These are phyloP conservation scores for Pseudogymnoascus sp. DNA, from an alignment of 2,329 filamentous ascomycete species.

Conservation along the genomic window DNA sequence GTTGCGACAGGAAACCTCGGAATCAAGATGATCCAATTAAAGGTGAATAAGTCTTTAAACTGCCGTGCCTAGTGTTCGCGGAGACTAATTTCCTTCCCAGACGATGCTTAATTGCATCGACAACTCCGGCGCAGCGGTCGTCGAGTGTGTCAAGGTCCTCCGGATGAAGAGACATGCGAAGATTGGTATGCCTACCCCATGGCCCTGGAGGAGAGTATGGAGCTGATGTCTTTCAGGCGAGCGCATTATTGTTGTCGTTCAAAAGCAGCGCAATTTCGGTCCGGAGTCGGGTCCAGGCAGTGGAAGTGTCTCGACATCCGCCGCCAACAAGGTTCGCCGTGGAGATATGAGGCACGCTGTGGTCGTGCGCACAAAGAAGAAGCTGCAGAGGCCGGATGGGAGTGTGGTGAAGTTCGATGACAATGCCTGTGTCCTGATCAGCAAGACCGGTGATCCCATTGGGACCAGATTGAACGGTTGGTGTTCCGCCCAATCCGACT, in stretches of 20 bases:
- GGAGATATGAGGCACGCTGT: slow-evolving; percentile 96
- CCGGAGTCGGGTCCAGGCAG: slow-evolving; percentile 59
- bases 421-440: slow-evolving; percentile 95
- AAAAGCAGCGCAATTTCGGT: slow-evolving; percentile 80
- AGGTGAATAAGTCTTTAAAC: slow-evolving; percentile 42
- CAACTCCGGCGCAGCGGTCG: slow-evolving; percentile 90
- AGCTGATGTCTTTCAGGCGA: slow-evolving; percentile 56
- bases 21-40: slow-evolving; percentile 81
- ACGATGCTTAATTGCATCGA: slow-evolving; percentile 99
- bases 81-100: slow-evolving; percentile 38
- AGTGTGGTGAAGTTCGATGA: slow-evolving; percentile 91
- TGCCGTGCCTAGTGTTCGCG: not conserved
- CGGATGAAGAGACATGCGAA: slow-evolving; percentile 82
- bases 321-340: slow-evolving; percentile 87
- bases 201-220: not conserved
- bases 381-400: slow-evolving; percentile 79
- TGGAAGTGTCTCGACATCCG: slow-evolving; percentile 61
- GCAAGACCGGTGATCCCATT: slow-evolving; percentile 93
- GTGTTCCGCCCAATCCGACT: slow-evolving; percentile 20
- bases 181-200: slow-evolving; percentile 58
- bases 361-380: slow-evolving; percentile 84
- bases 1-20: slow-evolving; percentile 1
- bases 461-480: slow-evolving; percentile 79
- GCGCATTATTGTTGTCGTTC: slow-evolving; percentile 92
- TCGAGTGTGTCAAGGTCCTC: slow-evolving; percentile 91